Conservation (phyloP, 2,329 filamentous ascomycete genomes). For the Exutisphaerella laricina region DNA sequence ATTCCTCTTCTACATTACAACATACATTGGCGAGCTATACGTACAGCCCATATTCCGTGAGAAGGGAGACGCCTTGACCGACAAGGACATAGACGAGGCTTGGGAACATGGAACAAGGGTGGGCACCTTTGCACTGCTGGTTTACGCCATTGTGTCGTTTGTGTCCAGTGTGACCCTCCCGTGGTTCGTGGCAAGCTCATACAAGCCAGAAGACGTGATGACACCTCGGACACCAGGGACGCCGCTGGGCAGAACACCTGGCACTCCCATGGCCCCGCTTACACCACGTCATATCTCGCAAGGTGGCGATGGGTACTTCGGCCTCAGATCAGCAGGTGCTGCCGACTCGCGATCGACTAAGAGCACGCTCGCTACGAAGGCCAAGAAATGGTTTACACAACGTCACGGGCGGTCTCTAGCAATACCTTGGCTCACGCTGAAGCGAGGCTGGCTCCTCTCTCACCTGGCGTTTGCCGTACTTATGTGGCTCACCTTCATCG, state of each 20-base stretch:
- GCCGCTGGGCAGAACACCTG: constrained; percentile 20
- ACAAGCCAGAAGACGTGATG: constrained; percentile 44
- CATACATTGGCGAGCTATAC: constrained; percentile 74
- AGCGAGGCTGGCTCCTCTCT: constrained; percentile 78
- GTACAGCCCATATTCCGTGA: constrained; percentile 69
- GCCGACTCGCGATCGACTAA: constrained; percentile 9
- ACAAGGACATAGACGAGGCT: constrained; percentile 67
- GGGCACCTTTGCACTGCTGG: constrained; percentile 80
- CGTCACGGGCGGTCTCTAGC: constrained; percentile 43
- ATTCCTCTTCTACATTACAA: constrained; percentile 81
- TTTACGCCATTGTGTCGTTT: constrained; percentile 83
- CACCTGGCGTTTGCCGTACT: constrained; percentile 76
- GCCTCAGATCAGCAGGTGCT: constrained; percentile 2
- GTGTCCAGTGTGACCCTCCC: constrained; percentile 76
- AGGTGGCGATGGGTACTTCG: constrained; percentile 6
- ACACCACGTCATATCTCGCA: not conserved
- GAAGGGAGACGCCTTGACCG: constrained; percentile 69
- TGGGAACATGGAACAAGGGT: constrained; percentile 83
- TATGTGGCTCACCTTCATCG: constrained; percentile 79
- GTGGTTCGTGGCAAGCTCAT: constrained; percentile 78
- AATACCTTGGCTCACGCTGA: constrained; percentile 79
- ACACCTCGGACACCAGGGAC: constrained; percentile 40
- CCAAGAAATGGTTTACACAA: constrained; percentile 6
- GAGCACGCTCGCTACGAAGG: not conserved
- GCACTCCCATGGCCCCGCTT: constrained; percentile 1